Conservation (phyloP, 2,329 filamentous ascomycete genomes). For the Cylindrodendrum hubeiense region DNA sequence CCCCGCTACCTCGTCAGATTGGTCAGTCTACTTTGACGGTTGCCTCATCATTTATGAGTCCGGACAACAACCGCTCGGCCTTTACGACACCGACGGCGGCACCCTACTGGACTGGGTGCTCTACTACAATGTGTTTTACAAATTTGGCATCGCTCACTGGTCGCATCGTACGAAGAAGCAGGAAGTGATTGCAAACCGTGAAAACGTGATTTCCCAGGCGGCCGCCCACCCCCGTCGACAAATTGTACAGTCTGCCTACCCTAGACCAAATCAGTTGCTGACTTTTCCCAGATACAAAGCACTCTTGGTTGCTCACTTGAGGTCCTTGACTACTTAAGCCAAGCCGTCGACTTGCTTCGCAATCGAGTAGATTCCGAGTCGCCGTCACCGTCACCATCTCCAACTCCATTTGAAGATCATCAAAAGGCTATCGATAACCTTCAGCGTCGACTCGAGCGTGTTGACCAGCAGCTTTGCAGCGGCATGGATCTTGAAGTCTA, state of each 20-base stretch:
- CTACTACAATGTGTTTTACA: slow-evolving; percentile 20
- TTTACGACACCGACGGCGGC: background rate
- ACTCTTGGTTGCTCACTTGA: slow-evolving; percentile 17
- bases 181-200: background rate
- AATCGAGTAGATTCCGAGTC: too few relatives aligned
- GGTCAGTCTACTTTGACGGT: slow-evolving; percentile 20
- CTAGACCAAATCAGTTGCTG: background rate
- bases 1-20: background rate
- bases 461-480: slow-evolving; percentile 11
- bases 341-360: background rate
- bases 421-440: background rate
- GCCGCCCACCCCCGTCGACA: slow-evolving; percentile 5
- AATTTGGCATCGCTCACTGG: slow-evolving; percentile 14
- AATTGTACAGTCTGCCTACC: background rate
- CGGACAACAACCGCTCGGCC: background rate
- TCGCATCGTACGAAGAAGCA: background rate
- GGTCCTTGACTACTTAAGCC: slow-evolving; percentile 3
- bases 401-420: background rate
- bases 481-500: slow-evolving; percentile 6
- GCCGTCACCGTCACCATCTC: background rate
- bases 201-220: background rate
- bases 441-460: background rate
- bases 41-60: slow-evolving; percentile 17
- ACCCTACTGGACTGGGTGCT: slow-evolving; percentile 19
- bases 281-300: slow-evolving; percentile 6